Base-by-base conservation (phyloP, 2,329 filamentous ascomycete species). In the Ophiocordyceps unilateralis region DNA sequence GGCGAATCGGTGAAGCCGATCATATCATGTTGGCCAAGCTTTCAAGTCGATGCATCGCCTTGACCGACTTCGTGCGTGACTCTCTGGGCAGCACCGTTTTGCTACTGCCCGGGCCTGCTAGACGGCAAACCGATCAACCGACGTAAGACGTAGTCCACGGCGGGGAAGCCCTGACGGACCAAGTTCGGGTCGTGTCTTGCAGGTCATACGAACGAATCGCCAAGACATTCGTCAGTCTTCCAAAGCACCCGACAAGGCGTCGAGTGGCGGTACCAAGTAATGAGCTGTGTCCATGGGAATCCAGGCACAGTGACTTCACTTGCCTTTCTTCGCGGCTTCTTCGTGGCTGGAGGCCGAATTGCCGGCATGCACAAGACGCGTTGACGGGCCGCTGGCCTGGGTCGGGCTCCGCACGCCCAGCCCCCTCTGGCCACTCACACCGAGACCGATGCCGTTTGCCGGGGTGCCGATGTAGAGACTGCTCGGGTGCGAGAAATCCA, bases 381-480 rank as follows among this genome's bases (percentile, higher is more conserved):
- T 43, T 11, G 51, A 49, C 6, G 50, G 45, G 5, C 34, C 38
- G 7, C 20, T 30, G 5, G 45, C 45, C 22, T 43, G 34, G 5
- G 41, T 28, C 20, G 45, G 45, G 26, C 49, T 49, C 21, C 50
- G 47, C 26, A 47, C 47, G 15, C 41, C 39, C 14, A 28, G 9
- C 8, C 24, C 26, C 23, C 41, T 21, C 19, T 39, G 17, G 19
- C 30, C 39, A 23, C 40, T 43, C 23, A 46, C 36, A 3, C 43
- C 48, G 20, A 45, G 41, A 4, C 44, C 44, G 32, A 47, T 12
- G 14, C 50, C 53, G 32, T 55, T 55, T 6, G 48, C 49, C 1
- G 68, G 68, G 5, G 68, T 70, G 28, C 69, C 65, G 36, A 62
- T 64, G 44, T 69, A 71, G 20, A 75, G 49, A 47, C 68, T 72